These are phyloP conservation scores for Phlebopus sp. DNA, from an alignment of 1,284 basidiomycete genomes.

Conservation along the genomic window DNA sequence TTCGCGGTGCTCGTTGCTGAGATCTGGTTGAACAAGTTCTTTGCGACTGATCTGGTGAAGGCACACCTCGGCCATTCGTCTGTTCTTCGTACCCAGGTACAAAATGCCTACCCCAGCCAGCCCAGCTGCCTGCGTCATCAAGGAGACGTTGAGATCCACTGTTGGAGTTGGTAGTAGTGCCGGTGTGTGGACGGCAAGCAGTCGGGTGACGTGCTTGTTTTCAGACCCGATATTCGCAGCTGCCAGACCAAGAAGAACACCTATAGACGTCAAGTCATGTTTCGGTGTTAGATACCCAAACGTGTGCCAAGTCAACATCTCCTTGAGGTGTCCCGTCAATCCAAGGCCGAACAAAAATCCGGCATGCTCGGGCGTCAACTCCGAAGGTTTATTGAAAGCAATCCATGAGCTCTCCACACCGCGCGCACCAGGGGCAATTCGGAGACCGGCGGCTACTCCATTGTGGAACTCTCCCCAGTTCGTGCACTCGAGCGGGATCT, in stretches of 20 bases:
- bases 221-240: conserved; percentile 89
- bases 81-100: conserved; percentile 84
- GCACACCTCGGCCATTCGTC: conserved; percentile 91
- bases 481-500: conserved; percentile 65
- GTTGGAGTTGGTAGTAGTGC: conserved; percentile 86
- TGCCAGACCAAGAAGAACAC: conserved; percentile 87
- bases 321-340: conserved; percentile 84
- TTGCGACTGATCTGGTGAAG: conserved; percentile 79
- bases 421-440: conserved; percentile 73
- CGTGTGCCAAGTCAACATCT: conserved; percentile 86
- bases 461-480: conserved; percentile 98
- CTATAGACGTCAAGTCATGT: conserved; percentile 93
- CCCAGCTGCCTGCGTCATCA: conserved; percentile 89
- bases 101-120: conserved; percentile 88
- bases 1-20: conserved; percentile 84
- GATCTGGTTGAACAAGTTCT: conserved; percentile 77
- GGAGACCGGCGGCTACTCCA: conserved; percentile 89
- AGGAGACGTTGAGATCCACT: conserved; percentile 86
- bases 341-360: conserved; percentile 94
- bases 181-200: conserved; percentile 90
- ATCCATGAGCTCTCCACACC: conserved; percentile 91
- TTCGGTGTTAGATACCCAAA: conserved; percentile 93
- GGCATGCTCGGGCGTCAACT: conserved; percentile 88
- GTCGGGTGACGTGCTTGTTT: conserved; percentile 85
- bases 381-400: conserved; percentile 85